Base-by-base conservation (phyloP, 108 stramenopile genomes). In the Discostella pseudostelligera region DNA sequence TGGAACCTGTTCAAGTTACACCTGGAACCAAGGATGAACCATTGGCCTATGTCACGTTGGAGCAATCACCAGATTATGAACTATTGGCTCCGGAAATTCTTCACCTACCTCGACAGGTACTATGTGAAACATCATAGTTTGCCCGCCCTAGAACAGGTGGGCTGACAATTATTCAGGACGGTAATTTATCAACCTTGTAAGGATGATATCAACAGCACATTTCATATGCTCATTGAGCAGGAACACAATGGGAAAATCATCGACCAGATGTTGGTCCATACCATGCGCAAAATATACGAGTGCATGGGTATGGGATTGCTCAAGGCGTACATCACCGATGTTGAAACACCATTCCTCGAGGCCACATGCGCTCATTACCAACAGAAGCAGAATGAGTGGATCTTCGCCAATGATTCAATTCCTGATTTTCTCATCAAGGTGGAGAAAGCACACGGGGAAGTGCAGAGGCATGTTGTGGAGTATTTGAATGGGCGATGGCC, bases 61-160 rank as follows among this genome's bases (percentile, higher is more conserved):
- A 62, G 79, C 24, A 96, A 99, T 75, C 98, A 99, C 84, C 96
- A 93, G 67, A 97, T 99, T 62, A 99, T 99, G 99, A 98, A 98
- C 84, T 96, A 96, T 69, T 99, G 99, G 99, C 87, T 98, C 68
- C 92, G 83, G 57, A 94, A 94, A 55, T 98, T 99, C 81, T 99
- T 99, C 78, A 96, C 90, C 70, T 99, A 99, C 80, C 84, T 99
- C 35, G 95, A 96, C 82, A 86, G 97, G 21, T 99, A 97, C 88
- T 97, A 97, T 72, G 96, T 99, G 65, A 96, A 97, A 79, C 96
- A 96, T 78, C 94, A 97, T 65, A 84, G 79, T 67, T 78, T 96
- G 16, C 95, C 96, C 37, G 86, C 94, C 16, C 81, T 99, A 8
- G 71, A 63, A 39, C 86, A 94, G 60, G 91, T 96, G 20, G 97